Percentiles rank a stretch among this genome's conserved stretches.
phyloP scores from a whole-genome alignment of 257 asterid genomes.

The Plectranthus barbatus region DNA sequence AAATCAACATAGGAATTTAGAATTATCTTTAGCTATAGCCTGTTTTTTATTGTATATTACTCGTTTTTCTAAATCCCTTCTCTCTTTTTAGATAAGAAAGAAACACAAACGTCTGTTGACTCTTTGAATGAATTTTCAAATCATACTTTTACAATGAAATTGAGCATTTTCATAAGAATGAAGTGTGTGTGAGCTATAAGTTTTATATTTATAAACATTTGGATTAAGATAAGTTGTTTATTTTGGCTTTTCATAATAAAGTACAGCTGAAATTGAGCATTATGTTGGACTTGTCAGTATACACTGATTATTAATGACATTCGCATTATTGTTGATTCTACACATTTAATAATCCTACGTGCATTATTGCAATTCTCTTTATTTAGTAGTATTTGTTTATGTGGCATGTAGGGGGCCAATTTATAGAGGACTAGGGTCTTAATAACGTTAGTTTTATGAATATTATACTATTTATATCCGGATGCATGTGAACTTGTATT shows the following conservation, averaged over 20 bases:
- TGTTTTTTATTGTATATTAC: too few relatives aligned
- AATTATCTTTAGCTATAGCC: too few relatives aligned
- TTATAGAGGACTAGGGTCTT: not conserved
- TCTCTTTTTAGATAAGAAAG: too few relatives aligned
- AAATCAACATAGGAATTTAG: too few relatives aligned
- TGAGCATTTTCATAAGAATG: too few relatives aligned
- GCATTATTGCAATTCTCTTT: conserved; percentile 3
- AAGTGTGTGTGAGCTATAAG: too few relatives aligned
- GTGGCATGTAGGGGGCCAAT: not conserved
- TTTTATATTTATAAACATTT: too few relatives aligned
- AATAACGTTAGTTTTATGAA: not conserved
- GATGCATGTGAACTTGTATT: too few relatives aligned
- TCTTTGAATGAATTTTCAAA: not conserved
- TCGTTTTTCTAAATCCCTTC: too few relatives aligned
- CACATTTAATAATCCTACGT: not conserved
- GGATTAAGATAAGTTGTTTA: too few relatives aligned
- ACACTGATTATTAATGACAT: not conserved
- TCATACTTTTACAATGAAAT: not conserved
- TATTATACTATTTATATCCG: not conserved
- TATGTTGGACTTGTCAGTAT: not conserved
- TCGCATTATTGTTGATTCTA: not conserved
- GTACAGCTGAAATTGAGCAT: not conserved
- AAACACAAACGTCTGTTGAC: not conserved
- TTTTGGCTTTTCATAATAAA: not conserved
- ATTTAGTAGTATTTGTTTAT: not conserved